Evolutionary conservation across 208 protist species (phyloP).

Genomic region (Wallacemonas sp.): DNA sequence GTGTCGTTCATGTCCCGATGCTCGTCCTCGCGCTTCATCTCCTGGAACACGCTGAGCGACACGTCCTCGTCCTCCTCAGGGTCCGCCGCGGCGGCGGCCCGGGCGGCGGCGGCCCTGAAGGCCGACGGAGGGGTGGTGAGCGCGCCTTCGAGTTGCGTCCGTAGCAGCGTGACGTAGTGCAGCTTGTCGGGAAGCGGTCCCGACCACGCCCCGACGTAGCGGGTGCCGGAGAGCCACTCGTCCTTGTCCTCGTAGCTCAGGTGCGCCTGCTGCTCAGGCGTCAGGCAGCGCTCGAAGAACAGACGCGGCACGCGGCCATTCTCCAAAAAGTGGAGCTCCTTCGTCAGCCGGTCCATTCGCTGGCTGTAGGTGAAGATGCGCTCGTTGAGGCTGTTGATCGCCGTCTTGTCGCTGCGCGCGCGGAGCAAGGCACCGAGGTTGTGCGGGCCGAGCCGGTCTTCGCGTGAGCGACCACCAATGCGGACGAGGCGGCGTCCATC

Average conservation of each 20-base stretch:
- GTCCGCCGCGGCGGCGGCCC: conserved; percentile 16
- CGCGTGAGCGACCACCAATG: conserved; percentile 82
- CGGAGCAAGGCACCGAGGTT: conserved; percentile 77
- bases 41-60: conserved; percentile 83
- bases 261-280: conserved; percentile 68
- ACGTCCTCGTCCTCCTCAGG: conserved; percentile 68
- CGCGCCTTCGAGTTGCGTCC: conserved; percentile 19
- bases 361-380: conserved; percentile 76
- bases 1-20: conserved; percentile 64
- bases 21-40: conserved; percentile 88
- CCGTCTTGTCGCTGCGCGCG: conserved; percentile 50
- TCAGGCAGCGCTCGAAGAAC: conserved; percentile 90
- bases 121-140: background rate
- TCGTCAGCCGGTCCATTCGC: conserved; percentile 73
- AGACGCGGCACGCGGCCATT: conserved; percentile 72
- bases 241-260: conserved; percentile 86
- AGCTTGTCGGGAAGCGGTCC: conserved; percentile 20
- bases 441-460: conserved; percentile 69
- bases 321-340: conserved; percentile 86
- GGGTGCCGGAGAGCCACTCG: conserved; percentile 70
- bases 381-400: conserved; percentile 80
- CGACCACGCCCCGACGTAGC: conserved; percentile 50
- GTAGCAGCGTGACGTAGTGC: conserved; percentile 33
- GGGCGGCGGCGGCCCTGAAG: background rate
- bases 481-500: conserved; percentile 79